A percentile compares a stretch with the other conserved stretches of the same genome.
These are phyloP conservation scores for Polytrichum formosum DNA, from an alignment of 225 moss, liverwort and hornwort genomes.

Conservation along the genomic window DNA sequence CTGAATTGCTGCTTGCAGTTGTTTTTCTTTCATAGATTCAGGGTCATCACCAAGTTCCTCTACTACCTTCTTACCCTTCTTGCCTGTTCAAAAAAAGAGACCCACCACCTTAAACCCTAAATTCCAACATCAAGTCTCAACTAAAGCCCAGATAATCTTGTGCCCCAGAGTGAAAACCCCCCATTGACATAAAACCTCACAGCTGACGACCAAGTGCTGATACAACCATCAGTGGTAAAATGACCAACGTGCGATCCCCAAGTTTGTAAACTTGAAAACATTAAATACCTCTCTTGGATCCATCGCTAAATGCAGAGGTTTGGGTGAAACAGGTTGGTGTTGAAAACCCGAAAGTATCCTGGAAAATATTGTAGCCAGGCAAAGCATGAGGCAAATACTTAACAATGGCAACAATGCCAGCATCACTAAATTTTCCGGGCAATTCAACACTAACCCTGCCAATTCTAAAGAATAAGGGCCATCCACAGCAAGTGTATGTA, in stretches of 20 bases:
- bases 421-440: background rate
- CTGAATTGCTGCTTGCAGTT: slow-evolving; percentile 59
- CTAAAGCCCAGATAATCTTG: background rate
- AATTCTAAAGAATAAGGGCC: background rate
- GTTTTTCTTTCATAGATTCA: slow-evolving; percentile 35
- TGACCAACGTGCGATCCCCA: slow-evolving; percentile 3
- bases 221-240: background rate
- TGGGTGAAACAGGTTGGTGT: slow-evolving; percentile 11
- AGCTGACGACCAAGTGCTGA: background rate
- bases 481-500: background rate
- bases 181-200: background rate
- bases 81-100: slow-evolving; percentile 28
- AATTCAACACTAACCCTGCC: background rate
- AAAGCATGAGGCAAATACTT: background rate
- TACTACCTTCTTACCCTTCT: slow-evolving; percentile 37
- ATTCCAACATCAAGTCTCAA: slow-evolving; percentile 8
- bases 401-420: too few species aligned
- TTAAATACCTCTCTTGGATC: slow-evolving; percentile 31
- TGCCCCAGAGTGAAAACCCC: background rate
- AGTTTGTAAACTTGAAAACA: background rate
- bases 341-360: slow-evolving; percentile 26
- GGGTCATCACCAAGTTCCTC: slow-evolving; percentile 31
- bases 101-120: slow-evolving; percentile 21
- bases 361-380: slow-evolving; percentile 7
- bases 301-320: slow-evolving; percentile 25